phyloP scores from a whole-genome alignment of 768 basidiomycete species.

The Pluteus cervinus region DNA sequence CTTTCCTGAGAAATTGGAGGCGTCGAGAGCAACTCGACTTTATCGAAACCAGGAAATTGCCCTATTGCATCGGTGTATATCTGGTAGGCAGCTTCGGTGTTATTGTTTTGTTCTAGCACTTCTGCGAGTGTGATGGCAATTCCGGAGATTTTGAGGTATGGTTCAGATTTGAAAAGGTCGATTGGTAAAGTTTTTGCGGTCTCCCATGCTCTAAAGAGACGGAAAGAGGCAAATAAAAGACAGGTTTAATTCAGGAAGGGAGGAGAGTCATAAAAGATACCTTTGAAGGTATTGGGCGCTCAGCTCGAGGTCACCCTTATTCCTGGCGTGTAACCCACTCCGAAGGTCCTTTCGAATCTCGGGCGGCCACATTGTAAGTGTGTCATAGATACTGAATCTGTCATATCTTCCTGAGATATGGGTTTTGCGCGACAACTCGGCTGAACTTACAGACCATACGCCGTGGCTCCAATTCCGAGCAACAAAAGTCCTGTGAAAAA shows the following conservation, averaged over 20 bases:
- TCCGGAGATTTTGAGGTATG: conserved; percentile 63
- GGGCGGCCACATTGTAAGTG: conserved; percentile 61
- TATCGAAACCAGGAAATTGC: too few species aligned
- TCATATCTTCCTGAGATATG: conserved; percentile 5
- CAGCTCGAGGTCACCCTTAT: conserved; percentile 45
- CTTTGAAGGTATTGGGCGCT: conserved; percentile 47
- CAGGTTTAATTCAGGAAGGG: background rate
- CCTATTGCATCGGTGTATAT: conserved; percentile 32
- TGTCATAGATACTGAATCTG: conserved; percentile 52
- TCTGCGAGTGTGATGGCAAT: conserved; percentile 58
- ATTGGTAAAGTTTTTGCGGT: conserved; percentile 40
- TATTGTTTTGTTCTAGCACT: conserved; percentile 39
- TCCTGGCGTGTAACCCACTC: conserved; percentile 55
- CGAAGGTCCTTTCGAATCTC: conserved; percentile 61
- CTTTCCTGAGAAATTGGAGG: conserved; percentile 21
- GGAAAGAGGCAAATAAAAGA: background rate
- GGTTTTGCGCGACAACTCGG: conserved; percentile 3
- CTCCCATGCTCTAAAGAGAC: conserved; percentile 44
- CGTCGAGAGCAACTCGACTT: too few species aligned
- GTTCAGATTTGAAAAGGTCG: conserved; percentile 32
- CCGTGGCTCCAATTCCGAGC: conserved; percentile 23
- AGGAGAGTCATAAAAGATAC: conserved; percentile 31
- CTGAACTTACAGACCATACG: conserved; percentile 28
- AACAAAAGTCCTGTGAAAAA: conserved; percentile 22
- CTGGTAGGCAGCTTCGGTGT: conserved; percentile 29